A percentile compares a stretch with the other conserved stretches of the same genome.
phyloP scores from a whole-genome alignment of 306 rosid species.

The Aeschynomene evenia region DNA sequence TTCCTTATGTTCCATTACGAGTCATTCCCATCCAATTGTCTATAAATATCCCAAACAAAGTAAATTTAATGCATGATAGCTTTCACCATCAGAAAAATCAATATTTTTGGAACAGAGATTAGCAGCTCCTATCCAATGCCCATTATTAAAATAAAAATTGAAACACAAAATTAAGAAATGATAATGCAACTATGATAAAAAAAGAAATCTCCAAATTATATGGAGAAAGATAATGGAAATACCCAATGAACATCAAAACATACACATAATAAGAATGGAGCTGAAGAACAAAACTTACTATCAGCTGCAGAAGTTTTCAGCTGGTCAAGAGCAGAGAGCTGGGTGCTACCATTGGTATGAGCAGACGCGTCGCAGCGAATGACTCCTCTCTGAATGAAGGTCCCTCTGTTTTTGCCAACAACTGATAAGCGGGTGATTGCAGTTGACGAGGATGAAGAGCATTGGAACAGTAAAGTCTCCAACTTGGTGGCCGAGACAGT shows the following conservation, averaged over 20 bases:
- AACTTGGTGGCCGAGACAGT: slow-evolving; percentile 54
- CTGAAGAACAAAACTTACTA: slow-evolving; percentile 41
- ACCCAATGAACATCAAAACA: not conserved
- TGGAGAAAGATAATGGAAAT: not conserved
- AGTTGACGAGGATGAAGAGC: slow-evolving; percentile 34
- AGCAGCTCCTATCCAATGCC: not conserved
- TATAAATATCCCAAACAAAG: no score
- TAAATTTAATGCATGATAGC: not conserved
- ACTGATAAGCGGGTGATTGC: slow-evolving; percentile 32
- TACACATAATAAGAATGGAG: slow-evolving; percentile 7
- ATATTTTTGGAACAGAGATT: not conserved
- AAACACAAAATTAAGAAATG: not conserved
- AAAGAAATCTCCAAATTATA: not conserved
- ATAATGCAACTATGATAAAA: not conserved
- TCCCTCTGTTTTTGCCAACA: slow-evolving; percentile 31
- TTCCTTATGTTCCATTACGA: no score
- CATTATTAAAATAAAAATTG: not conserved
- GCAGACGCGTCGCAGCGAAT: slow-evolving; percentile 61
- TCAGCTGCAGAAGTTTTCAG: slow-evolving; percentile 88
- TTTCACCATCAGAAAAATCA: not conserved
- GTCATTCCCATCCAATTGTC: no score
- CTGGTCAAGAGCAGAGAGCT: slow-evolving; percentile 89
- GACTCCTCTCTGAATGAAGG: slow-evolving; percentile 48
- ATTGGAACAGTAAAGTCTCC: slow-evolving; percentile 46
- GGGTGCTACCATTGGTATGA: slow-evolving; percentile 9